A percentile compares a stretch with the other conserved stretches of the same genome.
Evolutionary conservation across 768 basidiomycete species (phyloP).

Genomic region (Suillus plorans): DNA sequence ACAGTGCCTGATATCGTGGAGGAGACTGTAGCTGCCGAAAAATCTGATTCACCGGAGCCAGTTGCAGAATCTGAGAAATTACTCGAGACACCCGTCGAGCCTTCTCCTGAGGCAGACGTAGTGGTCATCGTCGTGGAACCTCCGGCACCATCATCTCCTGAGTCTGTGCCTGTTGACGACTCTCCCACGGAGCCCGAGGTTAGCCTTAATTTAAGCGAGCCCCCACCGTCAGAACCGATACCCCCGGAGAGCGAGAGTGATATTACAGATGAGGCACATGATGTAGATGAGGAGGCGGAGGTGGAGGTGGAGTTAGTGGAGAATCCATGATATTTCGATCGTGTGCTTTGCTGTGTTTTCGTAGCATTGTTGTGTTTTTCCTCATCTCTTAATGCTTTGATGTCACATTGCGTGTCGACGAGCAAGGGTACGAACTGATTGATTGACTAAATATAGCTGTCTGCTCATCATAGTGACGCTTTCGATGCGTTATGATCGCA

Average conservation of each 20-base stretch:
- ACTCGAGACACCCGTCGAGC: slow-evolving; percentile 7
- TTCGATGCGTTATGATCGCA: no score
- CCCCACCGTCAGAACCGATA: slow-evolving; percentile 31
- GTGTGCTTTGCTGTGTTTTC: not conserved
- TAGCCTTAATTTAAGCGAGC: slow-evolving; percentile 28
- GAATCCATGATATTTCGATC: not conserved
- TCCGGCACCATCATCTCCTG: not conserved
- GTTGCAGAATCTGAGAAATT: slow-evolving; percentile 4
- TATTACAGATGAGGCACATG: slow-evolving; percentile 32
- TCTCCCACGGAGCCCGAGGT: slow-evolving; percentile 4
- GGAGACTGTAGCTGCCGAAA: slow-evolving; percentile 14
- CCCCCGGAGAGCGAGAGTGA: slow-evolving; percentile 34
- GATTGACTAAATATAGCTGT: not conserved
- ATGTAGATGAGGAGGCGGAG: slow-evolving; percentile 18
- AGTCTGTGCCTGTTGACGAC: not conserved
- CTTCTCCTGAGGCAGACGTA: slow-evolving; percentile 11
- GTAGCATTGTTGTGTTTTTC: not conserved
- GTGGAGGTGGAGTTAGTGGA: slow-evolving; percentile 15
- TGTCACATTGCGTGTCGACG: not conserved
- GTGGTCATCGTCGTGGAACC: slow-evolving; percentile 1
- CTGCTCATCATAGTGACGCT: not conserved
- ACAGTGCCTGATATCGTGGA: slow-evolving; percentile 4
- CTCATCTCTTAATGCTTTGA: not conserved
- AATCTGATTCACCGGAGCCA: slow-evolving; percentile 3
- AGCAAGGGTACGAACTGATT: not conserved